Evolutionary conservation across 345 rosid species (phyloP).

Genomic region (Syzygium aromaticum): DNA sequence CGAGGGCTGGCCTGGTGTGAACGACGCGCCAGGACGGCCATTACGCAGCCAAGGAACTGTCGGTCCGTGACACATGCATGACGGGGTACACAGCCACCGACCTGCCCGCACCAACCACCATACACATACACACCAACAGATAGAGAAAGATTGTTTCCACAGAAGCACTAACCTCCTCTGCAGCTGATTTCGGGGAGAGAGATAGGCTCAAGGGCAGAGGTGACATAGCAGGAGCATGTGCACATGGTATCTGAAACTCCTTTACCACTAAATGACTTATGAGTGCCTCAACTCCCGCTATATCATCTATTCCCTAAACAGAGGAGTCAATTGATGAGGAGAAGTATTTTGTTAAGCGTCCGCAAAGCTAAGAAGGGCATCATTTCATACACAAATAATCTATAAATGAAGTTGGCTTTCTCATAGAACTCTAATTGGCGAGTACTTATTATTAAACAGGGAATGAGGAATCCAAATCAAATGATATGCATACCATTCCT

Average conservation of each 20-base stretch:
- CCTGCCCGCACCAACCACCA: not conserved
- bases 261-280: constrained; percentile 60
- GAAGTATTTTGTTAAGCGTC: not conserved
- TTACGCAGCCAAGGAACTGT: too few species aligned
- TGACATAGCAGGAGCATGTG: constrained; percentile 55
- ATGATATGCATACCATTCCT: constrained; percentile 27
- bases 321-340: not conserved
- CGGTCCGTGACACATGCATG: not conserved
- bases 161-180: constrained; percentile 50
- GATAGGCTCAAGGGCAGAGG: constrained; percentile 29
- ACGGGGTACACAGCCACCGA: not conserved
- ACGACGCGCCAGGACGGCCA: too few species aligned
- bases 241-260: constrained; percentile 62
- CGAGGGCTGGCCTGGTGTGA: too few species aligned
- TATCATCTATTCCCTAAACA: constrained; percentile 43
- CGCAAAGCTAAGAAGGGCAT: not conserved
- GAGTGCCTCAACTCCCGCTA: constrained; percentile 68
- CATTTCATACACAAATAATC: not conserved
- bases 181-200: constrained; percentile 58
- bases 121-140: not conserved
- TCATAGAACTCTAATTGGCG: not conserved
- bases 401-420: not conserved
- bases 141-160: not conserved
- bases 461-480: not conserved
- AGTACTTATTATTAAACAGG: not conserved